phyloP scores from a whole-genome alignment of 2,329 filamentous ascomycete species.

The Nothopassalora personata region DNA sequence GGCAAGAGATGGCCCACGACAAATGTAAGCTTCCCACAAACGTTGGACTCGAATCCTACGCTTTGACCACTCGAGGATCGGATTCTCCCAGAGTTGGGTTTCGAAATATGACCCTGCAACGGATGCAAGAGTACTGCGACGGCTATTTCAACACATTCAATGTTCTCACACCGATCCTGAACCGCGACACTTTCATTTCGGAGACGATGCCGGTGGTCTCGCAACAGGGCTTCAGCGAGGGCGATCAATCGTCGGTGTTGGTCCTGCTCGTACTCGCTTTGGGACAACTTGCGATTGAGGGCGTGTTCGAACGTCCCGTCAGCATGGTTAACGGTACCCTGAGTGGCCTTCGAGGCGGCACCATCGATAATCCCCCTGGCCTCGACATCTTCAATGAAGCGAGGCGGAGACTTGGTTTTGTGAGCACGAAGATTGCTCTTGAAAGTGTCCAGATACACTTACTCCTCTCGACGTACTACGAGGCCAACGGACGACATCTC shows the following conservation, averaged over 20 bases:
- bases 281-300: constrained; percentile 54
- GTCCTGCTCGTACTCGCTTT: constrained; percentile 55
- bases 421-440: constrained; percentile 50
- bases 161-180: constrained; percentile 54
- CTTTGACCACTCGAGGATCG: constrained; percentile 11
- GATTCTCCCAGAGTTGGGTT: constrained; percentile 28
- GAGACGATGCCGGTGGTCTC: constrained; percentile 45
- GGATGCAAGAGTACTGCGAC: constrained; percentile 48
- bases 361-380: constrained; percentile 49
- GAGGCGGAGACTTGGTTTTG: constrained; percentile 54
- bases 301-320: constrained; percentile 44
- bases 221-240: constrained; percentile 47
- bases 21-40: constrained; percentile 27
- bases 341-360: constrained; percentile 52
- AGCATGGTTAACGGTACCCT: constrained; percentile 41
- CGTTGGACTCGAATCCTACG: constrained; percentile 23
- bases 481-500: constrained; percentile 34
- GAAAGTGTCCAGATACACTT: constrained; percentile 57
- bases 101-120: constrained; percentile 42
- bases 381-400: constrained; percentile 59
- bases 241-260: constrained; percentile 48
- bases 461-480: constrained; percentile 43
- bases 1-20: constrained; percentile 32
- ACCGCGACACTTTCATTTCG: constrained; percentile 51
- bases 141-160: constrained; percentile 58